These are phyloP conservation scores for Phyllosticta citrichinensis DNA, from an alignment of 2,329 filamentous ascomycete genomes.

Conservation along the genomic window DNA sequence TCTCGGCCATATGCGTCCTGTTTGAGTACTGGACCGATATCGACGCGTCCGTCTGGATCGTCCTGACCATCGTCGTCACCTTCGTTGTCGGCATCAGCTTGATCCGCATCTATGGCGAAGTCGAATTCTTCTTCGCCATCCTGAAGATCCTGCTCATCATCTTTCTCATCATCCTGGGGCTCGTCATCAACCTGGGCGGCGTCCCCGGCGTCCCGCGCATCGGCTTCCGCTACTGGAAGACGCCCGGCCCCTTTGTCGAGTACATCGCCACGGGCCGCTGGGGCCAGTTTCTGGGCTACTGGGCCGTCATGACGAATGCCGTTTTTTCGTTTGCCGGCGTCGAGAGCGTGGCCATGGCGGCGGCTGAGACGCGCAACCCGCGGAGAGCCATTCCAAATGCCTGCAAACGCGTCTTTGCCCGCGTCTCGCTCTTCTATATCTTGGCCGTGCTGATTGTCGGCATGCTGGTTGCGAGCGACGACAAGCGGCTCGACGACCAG, in stretches of 20 bases:
- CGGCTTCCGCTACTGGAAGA: constrained; percentile 37
- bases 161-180: constrained; percentile 36
- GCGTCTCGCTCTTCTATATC: constrained; percentile 72
- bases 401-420: constrained; percentile 72
- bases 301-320: constrained; percentile 41
- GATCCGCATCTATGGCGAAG: constrained; percentile 30
- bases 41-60: constrained; percentile 25
- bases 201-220: constrained; percentile 32
- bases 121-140: constrained; percentile 36
- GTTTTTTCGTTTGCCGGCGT: constrained; percentile 44
- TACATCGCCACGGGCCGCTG: constrained; percentile 44
- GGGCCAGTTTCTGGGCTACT: constrained; percentile 52
- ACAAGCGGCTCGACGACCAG: constrained; percentile 46
- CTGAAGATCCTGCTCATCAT: constrained; percentile 39
- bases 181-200: constrained; percentile 36
- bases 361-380: constrained; percentile 46
- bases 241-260: constrained; percentile 51
- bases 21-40: constrained; percentile 22
- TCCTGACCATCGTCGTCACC: constrained; percentile 23
- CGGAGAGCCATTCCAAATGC: constrained; percentile 53
- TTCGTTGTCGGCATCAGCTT: constrained; percentile 24
- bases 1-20: constrained; percentile 20
- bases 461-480: constrained; percentile 56
- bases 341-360: constrained; percentile 46
- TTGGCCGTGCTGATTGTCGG: constrained; percentile 64